phyloP scores from a whole-genome alignment of 345 rosid species.

The Carallia pectinifolia region DNA sequence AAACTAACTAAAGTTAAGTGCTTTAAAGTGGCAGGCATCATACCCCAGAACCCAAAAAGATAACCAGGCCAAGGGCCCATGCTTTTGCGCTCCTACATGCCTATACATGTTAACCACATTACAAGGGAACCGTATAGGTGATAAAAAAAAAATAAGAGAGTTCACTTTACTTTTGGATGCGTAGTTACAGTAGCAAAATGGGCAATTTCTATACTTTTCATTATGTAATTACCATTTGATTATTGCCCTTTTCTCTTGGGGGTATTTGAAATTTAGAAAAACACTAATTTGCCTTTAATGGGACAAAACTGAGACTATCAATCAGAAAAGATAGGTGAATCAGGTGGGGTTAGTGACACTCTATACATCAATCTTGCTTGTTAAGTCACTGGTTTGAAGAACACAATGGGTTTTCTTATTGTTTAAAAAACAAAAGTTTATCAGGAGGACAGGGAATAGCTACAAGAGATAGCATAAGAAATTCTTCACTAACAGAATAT shows the following conservation, averaged over 20 bases:
- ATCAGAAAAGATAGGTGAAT: neutral
- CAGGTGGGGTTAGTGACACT: neutral
- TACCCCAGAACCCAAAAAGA: slow-evolving; percentile 33
- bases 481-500: no score
- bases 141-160: neutral
- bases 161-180: slow-evolving; percentile 1
- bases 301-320: neutral
- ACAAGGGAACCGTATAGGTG: neutral
- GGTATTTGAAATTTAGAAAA: neutral
- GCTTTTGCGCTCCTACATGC: slow-evolving; percentile 24
- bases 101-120: neutral
- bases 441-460: no score
- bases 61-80: slow-evolving; percentile 33
- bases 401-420: no score
- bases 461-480: no score
- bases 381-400: slow-evolving; percentile 1
- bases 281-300: neutral
- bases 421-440: no score
- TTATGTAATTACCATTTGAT: no score
- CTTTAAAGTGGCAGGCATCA: slow-evolving; percentile 44
- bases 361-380: neutral
- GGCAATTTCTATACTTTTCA: neutral
- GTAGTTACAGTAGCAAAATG: neutral
- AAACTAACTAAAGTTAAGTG: slow-evolving; percentile 6
- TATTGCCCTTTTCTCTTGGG: neutral